These are phyloP conservation scores for Ananas comosus DNA, from an alignment of 176 grass and related monocot genomes.

Conservation along the genomic window DNA sequence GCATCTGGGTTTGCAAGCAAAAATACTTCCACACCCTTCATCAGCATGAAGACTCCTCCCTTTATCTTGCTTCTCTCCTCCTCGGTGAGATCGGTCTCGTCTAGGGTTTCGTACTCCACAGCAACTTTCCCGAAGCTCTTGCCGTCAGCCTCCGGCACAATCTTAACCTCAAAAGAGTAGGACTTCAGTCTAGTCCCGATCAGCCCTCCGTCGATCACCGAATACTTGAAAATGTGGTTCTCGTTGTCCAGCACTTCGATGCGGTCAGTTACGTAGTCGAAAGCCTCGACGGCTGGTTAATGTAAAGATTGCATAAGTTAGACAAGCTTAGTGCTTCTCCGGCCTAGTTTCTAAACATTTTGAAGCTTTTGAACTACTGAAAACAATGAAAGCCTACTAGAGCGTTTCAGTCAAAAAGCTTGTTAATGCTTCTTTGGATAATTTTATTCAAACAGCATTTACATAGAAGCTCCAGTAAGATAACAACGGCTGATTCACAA, in stretches of 20 bases:
- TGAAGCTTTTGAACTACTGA: too few relatives aligned
- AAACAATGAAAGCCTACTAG: too few relatives aligned
- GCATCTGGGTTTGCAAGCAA: neutral
- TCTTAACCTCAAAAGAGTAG: neutral
- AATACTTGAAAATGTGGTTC: slow-evolving; percentile 4
- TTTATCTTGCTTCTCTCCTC: slow-evolving; percentile 2
- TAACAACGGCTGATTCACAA: too few relatives aligned
- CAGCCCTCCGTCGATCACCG: slow-evolving; percentile 10
- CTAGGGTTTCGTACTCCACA: slow-evolving; percentile 3
- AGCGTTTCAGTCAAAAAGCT: too few relatives aligned
- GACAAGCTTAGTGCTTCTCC: too few relatives aligned
- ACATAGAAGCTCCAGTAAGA: too few relatives aligned
- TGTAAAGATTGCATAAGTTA: neutral
- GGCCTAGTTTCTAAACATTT: too few relatives aligned
- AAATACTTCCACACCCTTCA: slow-evolving; percentile 5
- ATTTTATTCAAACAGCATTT: too few relatives aligned
- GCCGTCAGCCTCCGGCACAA: neutral
- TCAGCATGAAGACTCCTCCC: neutral
- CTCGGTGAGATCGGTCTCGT: neutral
- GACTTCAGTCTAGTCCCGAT: slow-evolving; percentile 5
- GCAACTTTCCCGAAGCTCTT: neutral
- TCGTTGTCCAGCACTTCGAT: slow-evolving; percentile 10
- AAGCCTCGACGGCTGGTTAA: neutral
- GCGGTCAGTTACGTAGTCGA: neutral
- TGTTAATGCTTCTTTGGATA: too few relatives aligned